Conservation (phyloP, 495 filamentous ascomycete species). For the Penicillium paxilli region DNA sequence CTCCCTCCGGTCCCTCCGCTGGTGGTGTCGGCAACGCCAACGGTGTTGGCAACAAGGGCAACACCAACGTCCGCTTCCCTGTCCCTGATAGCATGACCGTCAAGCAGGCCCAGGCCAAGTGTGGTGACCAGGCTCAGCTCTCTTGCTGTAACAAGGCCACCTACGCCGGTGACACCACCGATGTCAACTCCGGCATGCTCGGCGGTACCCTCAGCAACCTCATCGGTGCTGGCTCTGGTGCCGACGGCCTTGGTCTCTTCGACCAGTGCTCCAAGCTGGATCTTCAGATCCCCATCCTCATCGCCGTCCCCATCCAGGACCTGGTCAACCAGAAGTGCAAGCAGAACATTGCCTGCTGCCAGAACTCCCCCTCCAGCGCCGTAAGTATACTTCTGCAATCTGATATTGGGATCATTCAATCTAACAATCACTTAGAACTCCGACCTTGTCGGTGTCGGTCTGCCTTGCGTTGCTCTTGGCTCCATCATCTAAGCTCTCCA, state of each 20-base stretch:
- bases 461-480: constrained; percentile 53
- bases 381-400: constrained; percentile 21
- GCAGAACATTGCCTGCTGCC: constrained; percentile 55
- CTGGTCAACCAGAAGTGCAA: constrained; percentile 52
- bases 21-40: constrained; percentile 24
- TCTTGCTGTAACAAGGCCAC: constrained; percentile 49
- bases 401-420: not conserved
- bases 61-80: constrained; percentile 29
- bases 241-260: constrained; percentile 37
- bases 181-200: constrained; percentile 27
- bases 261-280: constrained; percentile 43
- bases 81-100: constrained; percentile 45
- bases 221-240: constrained; percentile 33
- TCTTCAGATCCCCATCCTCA: constrained; percentile 27
- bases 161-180: constrained; percentile 46
- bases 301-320: constrained; percentile 40
- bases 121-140: constrained; percentile 50
- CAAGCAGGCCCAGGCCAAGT: constrained; percentile 48
- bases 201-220: constrained; percentile 32
- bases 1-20: constrained; percentile 10
- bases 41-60: constrained; percentile 20
- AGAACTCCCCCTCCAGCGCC: constrained; percentile 39
- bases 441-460: constrained; percentile 43
- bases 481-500: constrained; percentile 45
- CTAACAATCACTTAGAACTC: constrained; percentile 17